Conservation (phyloP, 495 filamentous ascomycete genomes). For the Annulohypoxylon nitens region DNA sequence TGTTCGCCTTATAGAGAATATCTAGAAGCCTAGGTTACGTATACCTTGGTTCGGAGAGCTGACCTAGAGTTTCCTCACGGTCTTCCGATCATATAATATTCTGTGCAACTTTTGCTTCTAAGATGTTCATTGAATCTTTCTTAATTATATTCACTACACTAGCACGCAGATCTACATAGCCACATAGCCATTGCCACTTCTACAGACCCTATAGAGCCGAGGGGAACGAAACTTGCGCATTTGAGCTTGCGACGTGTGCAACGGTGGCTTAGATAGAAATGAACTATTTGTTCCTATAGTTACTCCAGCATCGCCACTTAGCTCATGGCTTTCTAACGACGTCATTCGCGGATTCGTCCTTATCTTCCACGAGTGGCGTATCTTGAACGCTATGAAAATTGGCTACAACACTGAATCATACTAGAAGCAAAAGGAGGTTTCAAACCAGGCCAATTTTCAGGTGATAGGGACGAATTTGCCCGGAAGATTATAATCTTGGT, state of each 20-base stretch:
- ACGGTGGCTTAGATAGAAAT: constrained; percentile 31
- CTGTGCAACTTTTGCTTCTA: not conserved
- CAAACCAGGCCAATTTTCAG: not conserved
- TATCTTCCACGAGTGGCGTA: not conserved
- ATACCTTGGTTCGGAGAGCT: too few species aligned
- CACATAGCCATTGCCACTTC: not conserved
- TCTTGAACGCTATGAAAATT: not conserved
- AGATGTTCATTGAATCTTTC: not conserved
- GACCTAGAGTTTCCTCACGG: not conserved
- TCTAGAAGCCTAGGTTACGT: not conserved
- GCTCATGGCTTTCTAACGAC: not conserved
- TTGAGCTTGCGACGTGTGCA: constrained; percentile 18
- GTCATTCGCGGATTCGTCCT: not conserved
- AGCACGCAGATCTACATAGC: not conserved
- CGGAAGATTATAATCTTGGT: not conserved
- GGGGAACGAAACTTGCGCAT: not conserved
- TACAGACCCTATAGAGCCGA: not conserved
- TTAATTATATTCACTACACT: not conserved
- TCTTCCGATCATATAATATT: not conserved
- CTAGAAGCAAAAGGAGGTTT: not conserved
- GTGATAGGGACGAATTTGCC: not conserved
- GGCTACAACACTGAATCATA: not conserved
- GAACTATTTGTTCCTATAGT: not conserved
- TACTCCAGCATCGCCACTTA: too few species aligned
- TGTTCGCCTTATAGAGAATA: not conserved